Evolutionary conservation across 2,329 filamentous ascomycete species (phyloP), one percentile per base, ranked within the genome.

Genomic region (Laburnicola sp.): DNA sequence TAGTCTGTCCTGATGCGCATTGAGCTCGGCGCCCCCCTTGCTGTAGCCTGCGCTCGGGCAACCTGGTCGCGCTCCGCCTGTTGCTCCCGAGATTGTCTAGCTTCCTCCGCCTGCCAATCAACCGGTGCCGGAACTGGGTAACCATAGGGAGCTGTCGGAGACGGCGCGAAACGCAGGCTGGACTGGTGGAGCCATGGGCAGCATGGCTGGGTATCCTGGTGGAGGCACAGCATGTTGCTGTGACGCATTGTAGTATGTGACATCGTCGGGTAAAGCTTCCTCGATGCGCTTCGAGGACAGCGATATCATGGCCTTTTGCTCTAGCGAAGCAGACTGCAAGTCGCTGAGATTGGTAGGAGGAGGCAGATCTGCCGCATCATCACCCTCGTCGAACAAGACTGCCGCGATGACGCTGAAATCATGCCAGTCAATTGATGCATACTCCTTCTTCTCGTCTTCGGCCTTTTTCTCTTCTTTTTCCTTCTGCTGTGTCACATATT

Each of bases 341-440:
- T 99, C 94, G 57, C 90, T 89, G 36, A 97, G 84, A 4, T 88
- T 91, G 3, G 91, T 94, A 1, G 94, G 94, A 1, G 92, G 88
- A 28, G 93, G 92, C 8, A 99, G 85, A 57, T 94, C 87, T 32
- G 86, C 85, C 57, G 89, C 83, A 60, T 97, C 92, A 71, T 99
- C 94, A 34, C 84, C 83, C 61, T 96, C 92, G 51, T 85, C 91
- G 73, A 99, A 99, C 11, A 91, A 80, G 47, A 99, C 92, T 0
- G 92, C 97, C 74, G 97, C 94, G 38, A 97, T 91, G 21, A 99
- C 88, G 30, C 93, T 87, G 64, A 99, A 99, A 70, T 97, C 93
- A 68, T 96, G 90, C 94, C 94, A 99, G 73, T 99, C 94, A 57
- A 99, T 94, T 63, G 94, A 88, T 1, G 88, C 88, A 72, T 94